phyloP scores from a whole-genome alignment of 1,284 basidiomycete genomes.

The Ceratobasidium sp. region DNA sequence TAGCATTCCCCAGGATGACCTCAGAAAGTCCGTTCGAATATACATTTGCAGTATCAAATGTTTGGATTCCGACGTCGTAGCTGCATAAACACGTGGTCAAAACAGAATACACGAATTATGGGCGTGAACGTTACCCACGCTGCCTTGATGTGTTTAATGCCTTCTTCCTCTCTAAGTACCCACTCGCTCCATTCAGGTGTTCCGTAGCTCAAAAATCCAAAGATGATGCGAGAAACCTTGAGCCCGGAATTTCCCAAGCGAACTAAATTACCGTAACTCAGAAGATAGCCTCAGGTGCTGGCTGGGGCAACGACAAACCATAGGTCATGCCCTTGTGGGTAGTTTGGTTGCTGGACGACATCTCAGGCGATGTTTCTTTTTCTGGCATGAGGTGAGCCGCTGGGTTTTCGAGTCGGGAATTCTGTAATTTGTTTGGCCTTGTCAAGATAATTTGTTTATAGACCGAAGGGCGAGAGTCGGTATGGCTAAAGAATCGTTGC shows the following conservation, averaged over 20 bases:
- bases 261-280: not conserved
- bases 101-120: no score
- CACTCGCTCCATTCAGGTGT: slow-evolving; percentile 49
- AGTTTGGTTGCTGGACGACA: no score
- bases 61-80: slow-evolving; percentile 62
- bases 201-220: slow-evolving; percentile 18
- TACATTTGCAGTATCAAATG: slow-evolving; percentile 64
- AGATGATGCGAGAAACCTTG: slow-evolving; percentile 39
- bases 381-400: no score
- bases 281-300: no score
- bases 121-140: slow-evolving; percentile 50
- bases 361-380: no score
- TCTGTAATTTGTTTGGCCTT: no score
- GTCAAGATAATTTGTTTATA: no score
- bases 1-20: slow-evolving; percentile 51
- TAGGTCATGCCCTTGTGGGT: no score
- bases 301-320: no score
- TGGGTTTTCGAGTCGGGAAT: no score
- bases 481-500: no score
- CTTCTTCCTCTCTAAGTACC: slow-evolving; percentile 52
- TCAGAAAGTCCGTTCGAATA: slow-evolving; percentile 47
- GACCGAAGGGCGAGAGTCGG: no score
- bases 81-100: slow-evolving; percentile 14
- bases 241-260: slow-evolving; percentile 45
- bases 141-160: slow-evolving; percentile 55